Evolutionary conservation across 495 filamentous ascomycete species (phyloP).

Genomic region (Pseudevernia furfuracea): DNA sequence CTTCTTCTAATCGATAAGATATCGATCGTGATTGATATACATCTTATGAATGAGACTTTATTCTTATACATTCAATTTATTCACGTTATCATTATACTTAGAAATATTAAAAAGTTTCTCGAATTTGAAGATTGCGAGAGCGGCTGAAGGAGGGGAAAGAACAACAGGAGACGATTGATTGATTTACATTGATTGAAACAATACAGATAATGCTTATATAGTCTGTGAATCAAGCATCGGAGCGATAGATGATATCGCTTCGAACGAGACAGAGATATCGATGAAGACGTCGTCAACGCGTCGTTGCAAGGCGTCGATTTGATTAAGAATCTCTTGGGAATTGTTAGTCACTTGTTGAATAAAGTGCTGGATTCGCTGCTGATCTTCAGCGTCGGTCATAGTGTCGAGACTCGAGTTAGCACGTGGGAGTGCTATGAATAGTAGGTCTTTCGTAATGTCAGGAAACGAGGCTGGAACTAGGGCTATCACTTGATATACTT

Average conservation of each 20-base stretch:
- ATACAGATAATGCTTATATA: too few relatives aligned
- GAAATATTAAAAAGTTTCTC: background rate
- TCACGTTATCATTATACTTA: background rate
- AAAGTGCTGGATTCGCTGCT: background rate
- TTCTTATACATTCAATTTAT: background rate
- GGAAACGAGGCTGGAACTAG: background rate
- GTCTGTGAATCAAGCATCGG: too few relatives aligned
- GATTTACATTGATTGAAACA: too few relatives aligned
- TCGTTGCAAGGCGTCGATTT: background rate
- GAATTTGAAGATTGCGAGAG: background rate
- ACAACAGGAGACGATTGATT: background rate
- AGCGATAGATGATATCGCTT: background rate
- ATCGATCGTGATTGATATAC: background rate
- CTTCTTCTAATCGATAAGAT: background rate
- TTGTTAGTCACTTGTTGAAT: background rate
- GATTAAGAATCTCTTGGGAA: background rate
- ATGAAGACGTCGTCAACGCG: background rate
- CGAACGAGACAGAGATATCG: background rate
- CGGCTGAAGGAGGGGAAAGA: background rate
- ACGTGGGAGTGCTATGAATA: background rate
- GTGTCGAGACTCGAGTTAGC: background rate
- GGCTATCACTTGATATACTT: background rate
- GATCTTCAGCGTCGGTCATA: too few relatives aligned
- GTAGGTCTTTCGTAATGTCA: background rate
- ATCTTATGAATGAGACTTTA: background rate